Conservation (phyloP, 176 grass and related monocot species). For the Eragrostis curvula region DNA sequence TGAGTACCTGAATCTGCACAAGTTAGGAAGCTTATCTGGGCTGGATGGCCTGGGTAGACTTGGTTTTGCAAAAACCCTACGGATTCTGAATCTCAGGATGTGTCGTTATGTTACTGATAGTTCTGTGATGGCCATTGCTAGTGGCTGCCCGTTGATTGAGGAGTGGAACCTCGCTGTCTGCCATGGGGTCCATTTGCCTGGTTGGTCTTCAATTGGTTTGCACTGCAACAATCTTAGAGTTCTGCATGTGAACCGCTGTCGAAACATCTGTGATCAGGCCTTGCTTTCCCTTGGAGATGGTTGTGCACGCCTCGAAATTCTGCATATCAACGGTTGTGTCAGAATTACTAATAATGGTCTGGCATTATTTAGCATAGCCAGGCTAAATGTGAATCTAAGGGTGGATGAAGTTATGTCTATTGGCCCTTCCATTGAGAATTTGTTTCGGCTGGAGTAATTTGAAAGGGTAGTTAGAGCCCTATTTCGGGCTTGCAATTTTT, state of each 20-base stretch:
- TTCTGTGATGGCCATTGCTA: conserved; percentile 68
- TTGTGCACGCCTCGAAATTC: conserved; percentile 56
- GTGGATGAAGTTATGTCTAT: conserved; percentile 65
- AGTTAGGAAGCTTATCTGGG: conserved; percentile 53
- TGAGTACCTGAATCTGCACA: conserved; percentile 75
- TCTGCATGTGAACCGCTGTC: conserved; percentile 79
- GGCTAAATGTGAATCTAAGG: conserved; percentile 59
- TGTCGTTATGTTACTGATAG: conserved; percentile 68
- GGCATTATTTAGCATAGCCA: conserved; percentile 71
- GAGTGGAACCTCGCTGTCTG: conserved; percentile 88
- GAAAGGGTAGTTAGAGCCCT: conserved; percentile 9
- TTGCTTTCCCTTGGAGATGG: conserved; percentile 66
- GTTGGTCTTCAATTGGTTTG: conserved; percentile 75
- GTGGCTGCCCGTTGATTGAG: conserved; percentile 67
- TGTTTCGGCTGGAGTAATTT: conserved; percentile 53
- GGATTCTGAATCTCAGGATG: conserved; percentile 72
- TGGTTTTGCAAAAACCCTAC: conserved; percentile 53
- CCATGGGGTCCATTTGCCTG: conserved; percentile 64
- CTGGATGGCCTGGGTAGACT: conserved; percentile 58
- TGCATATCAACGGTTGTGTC: conserved; percentile 66
- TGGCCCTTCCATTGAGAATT: conserved; percentile 63
- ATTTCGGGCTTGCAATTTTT: conserved; percentile 26
- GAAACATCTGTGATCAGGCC: conserved; percentile 68
- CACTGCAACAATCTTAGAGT: conserved; percentile 66
- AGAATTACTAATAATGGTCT: conserved; percentile 59